A percentile compares a stretch with the other conserved stretches of the same genome.
These are phyloP conservation scores for Phialophora expanda DNA, from an alignment of 2,329 filamentous ascomycete species.

Conservation along the genomic window DNA sequence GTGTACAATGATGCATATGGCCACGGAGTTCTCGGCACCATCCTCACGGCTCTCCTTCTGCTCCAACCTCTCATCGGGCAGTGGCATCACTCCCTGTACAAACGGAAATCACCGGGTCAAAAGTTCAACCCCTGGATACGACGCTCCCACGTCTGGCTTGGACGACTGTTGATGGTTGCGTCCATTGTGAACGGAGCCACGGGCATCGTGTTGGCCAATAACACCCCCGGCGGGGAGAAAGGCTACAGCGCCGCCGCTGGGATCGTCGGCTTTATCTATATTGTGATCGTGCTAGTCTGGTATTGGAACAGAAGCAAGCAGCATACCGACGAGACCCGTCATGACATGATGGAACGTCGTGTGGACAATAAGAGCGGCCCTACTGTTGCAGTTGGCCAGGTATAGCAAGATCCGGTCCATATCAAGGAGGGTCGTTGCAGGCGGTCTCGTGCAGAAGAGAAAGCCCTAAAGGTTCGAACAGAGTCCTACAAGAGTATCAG, in stretches of 20 bases:
- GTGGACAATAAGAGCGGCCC: background rate
- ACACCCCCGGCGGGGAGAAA: background rate
- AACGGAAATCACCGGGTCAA: background rate
- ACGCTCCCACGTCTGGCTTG: background rate
- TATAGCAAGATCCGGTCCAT: background rate
- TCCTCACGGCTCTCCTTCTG: background rate
- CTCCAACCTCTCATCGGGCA: background rate
- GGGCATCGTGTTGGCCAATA: background rate
- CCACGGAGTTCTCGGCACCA: background rate
- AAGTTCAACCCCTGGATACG: background rate
- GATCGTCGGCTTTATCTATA: background rate
- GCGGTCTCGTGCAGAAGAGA: too few species aligned
- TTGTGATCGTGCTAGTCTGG: background rate
- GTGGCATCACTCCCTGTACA: background rate
- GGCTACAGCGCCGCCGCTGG: background rate
- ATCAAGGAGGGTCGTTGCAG: too few species aligned
- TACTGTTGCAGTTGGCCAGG: background rate
- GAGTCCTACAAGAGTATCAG: too few species aligned
- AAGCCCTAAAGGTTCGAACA: too few species aligned
- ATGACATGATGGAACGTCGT: background rate
- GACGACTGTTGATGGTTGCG: background rate
- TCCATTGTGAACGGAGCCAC: background rate
- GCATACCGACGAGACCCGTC: background rate
- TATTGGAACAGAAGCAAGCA: background rate
- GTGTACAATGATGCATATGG: background rate